Evolutionary conservation across 2,329 filamentous ascomycete species (phyloP), one percentile per base, ranked within the genome.

Genomic region (Emmonsia crescens): DNA sequence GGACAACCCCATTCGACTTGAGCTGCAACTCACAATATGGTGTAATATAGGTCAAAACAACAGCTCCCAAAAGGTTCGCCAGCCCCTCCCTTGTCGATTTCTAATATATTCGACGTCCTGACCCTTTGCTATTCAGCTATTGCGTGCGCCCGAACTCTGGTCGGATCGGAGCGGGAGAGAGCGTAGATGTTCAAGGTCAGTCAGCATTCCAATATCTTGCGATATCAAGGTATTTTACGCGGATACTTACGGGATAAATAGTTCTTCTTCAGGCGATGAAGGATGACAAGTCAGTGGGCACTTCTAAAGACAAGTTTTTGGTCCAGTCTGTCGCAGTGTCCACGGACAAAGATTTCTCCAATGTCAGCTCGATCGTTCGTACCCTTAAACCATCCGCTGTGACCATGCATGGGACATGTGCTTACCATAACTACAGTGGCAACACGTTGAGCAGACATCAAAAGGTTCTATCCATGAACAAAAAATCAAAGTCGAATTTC

Each of bases 181-280:
- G 89, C 75, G 92, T 99, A 68, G 91, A 96, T 76, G 93, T 99
- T 66, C 88, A 92, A 75, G 92, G 92, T 96, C 81, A 69, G 70
- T 38, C 16, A 36, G 40, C 56, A 31, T 27, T 33, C 24, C 38
- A 12, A 57, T 52, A 57, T 55, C 38, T 48, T 36, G 49, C 60
- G 56, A 31, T 44, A 21, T 48, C 21, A 40, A 46, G 52, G 46
- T 51, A 46, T 33, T 49, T 49, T 16, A 49, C 8, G 12, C 33
- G 60, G 44, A 48, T 33, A 33, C 56, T 57, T 46, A 57, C 38
- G 19, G 10, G 19, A 33, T 29, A 59, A 63, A 59, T 68, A 95
- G 94, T 99, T 62, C 86, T 97, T 44, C 85, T 99, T 49, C 94
- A 99, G 79, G 91, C 93, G 29, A 96, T 99, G 94, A 96, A 96